A percentile compares a stretch with the other conserved stretches of the same genome.
Conservation (phyloP, 2,329 filamentous ascomycete species). For the Phyllachora maydis region DNA sequence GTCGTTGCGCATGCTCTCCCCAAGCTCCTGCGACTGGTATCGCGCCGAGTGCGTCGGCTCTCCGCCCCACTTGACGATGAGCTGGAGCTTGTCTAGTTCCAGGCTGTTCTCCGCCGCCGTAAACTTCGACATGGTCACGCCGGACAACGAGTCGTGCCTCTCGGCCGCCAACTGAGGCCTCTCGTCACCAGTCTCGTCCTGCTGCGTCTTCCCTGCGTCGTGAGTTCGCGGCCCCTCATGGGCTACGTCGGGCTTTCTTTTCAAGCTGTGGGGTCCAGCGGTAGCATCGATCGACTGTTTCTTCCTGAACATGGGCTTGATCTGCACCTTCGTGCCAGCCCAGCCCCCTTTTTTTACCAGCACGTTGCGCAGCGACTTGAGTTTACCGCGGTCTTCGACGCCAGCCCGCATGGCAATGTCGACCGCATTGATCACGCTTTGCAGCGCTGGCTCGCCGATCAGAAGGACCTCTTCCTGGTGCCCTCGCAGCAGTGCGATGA, state of each 20-base stretch:
- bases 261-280: constrained; percentile 7
- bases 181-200: too few species aligned
- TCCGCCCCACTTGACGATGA: constrained; percentile 98
- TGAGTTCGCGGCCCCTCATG: too few species aligned
- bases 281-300: constrained; percentile 33
- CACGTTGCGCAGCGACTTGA: constrained; percentile 70
- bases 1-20: constrained; percentile 90
- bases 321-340: constrained; percentile 94
- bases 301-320: constrained; percentile 97
- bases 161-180: constrained; percentile 1
- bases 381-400: constrained; percentile 68
- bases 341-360: constrained; percentile 82
- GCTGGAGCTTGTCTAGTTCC: constrained; percentile 83
- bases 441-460: constrained; percentile 74
- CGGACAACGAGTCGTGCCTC: constrained; percentile 69
- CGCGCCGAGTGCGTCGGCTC: constrained; percentile 94
- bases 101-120: constrained; percentile 85
- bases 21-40: constrained; percentile 89
- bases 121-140: constrained; percentile 80
- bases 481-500: constrained; percentile 83
- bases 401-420: constrained; percentile 58
- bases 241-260: too few species aligned
- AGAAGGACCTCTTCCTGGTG: constrained; percentile 92
- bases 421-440: constrained; percentile 77
- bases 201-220: not conserved